phyloP scores from a whole-genome alignment of 371 early-diverging fungal species.

The Rhizomucor pusillus region DNA sequence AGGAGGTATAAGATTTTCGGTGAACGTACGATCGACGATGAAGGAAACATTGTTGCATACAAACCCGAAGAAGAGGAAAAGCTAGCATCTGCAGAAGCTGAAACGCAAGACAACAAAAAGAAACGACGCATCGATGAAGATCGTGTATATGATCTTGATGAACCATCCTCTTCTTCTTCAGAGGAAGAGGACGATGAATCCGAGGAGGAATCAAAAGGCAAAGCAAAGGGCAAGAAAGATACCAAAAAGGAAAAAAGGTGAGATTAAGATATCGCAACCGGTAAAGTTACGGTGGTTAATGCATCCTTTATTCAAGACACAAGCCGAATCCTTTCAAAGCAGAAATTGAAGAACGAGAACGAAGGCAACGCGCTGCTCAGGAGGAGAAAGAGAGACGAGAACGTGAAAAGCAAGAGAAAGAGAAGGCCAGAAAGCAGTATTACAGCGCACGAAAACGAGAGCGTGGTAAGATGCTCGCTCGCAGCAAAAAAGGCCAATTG shows the following conservation, averaged over 20 bases:
- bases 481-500: constrained; percentile 62
- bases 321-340: constrained; percentile 66
- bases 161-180: constrained; percentile 24
- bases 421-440: constrained; percentile 50
- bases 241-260: constrained; percentile 3
- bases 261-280: constrained; percentile 5
- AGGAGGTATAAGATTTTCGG: constrained; percentile 51
- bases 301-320: constrained; percentile 7
- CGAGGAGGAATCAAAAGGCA: constrained; percentile 14
- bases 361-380: constrained; percentile 38
- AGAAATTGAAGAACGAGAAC: constrained; percentile 50
- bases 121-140: constrained; percentile 17
- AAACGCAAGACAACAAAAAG: background rate
- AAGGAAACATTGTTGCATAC: constrained; percentile 56
- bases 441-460: constrained; percentile 56
- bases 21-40: constrained; percentile 57
- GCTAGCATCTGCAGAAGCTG: background rate
- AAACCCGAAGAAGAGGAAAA: constrained; percentile 13
- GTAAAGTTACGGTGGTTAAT: background rate
- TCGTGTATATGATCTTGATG: constrained; percentile 27
- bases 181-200: constrained; percentile 34
- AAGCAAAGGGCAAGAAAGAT: constrained; percentile 15
- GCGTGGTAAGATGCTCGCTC: constrained; percentile 55
- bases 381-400: constrained; percentile 33
- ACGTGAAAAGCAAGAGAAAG: constrained; percentile 32